Evolutionary conservation across 805 yeast species (phyloP).

Genomic region (Nakazawaea ambrosiae): DNA sequence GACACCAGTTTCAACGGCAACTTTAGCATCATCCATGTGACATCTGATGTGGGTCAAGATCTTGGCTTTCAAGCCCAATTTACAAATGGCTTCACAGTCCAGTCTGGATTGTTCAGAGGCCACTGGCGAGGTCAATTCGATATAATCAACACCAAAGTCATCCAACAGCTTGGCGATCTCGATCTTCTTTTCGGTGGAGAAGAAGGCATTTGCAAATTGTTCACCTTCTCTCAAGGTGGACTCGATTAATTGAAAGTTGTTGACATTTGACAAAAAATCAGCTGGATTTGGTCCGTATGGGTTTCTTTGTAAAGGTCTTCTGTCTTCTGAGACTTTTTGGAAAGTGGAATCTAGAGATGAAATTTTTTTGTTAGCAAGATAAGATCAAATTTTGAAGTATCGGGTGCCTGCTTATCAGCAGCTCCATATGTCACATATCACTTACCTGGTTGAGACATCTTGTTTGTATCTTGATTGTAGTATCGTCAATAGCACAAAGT

Average conservation of each 20-base stretch:
- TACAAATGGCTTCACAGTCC: slow-evolving; percentile 98
- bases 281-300: slow-evolving; percentile 97
- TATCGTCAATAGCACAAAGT: too few species aligned
- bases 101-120: slow-evolving; percentile 89
- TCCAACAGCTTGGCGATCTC: slow-evolving; percentile 96
- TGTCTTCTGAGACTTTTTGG: slow-evolving; percentile 6
- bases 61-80: slow-evolving; percentile 92
- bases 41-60: slow-evolving; percentile 95
- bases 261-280: slow-evolving; percentile 85
- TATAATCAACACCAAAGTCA: slow-evolving; percentile 97
- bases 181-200: slow-evolving; percentile 88
- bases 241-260: slow-evolving; percentile 85
- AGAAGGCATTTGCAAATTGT: slow-evolving; percentile 96
- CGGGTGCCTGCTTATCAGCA: too few species aligned
- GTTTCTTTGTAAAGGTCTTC: slow-evolving; percentile 29
- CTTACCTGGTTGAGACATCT: too few species aligned
- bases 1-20: slow-evolving; percentile 97
- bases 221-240: slow-evolving; percentile 97
- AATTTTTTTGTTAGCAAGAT: too few species aligned
- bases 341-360: slow-evolving; percentile 1
- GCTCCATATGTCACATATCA: too few species aligned
- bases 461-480: too few species aligned
- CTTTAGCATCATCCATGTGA: slow-evolving; percentile 97
- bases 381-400: too few species aligned
- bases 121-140: slow-evolving; percentile 95